Conservation (phyloP, 177 flowering plant genomes). For the Vitis hybrid region DNA sequence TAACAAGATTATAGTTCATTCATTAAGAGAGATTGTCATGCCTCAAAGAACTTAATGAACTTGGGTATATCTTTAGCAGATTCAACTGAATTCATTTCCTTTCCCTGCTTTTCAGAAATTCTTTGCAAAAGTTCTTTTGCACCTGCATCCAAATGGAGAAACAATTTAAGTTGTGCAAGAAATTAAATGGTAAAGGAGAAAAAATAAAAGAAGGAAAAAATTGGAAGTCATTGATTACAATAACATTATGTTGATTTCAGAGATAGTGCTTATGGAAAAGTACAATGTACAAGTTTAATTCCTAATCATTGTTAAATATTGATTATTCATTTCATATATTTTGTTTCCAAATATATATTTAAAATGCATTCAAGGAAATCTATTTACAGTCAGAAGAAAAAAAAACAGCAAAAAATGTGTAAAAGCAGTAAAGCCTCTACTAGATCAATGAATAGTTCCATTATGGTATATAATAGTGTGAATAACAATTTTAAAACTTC, state of each 20-base stretch:
- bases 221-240: not conserved
- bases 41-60: conserved; percentile 80
- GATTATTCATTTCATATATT: too few species aligned
- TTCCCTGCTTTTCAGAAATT: conserved; percentile 92
- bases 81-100: conserved; percentile 70
- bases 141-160: conserved; percentile 48
- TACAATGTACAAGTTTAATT: too few species aligned
- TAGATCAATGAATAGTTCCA: too few species aligned
- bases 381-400: too few species aligned
- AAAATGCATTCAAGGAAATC: too few species aligned
- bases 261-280: not conserved
- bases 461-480: too few species aligned
- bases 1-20: not conserved
- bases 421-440: too few species aligned
- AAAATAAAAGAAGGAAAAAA: not conserved
- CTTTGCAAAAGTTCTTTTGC: conserved; percentile 79
- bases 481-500: too few species aligned
- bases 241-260: not conserved
- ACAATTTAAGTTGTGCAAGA: not conserved
- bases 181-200: not conserved
- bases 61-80: conserved; percentile 83
- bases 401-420: too few species aligned
- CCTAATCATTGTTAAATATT: too few species aligned
- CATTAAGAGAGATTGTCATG: conserved; percentile 21
- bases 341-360: too few species aligned